A percentile compares a stretch with the other conserved stretches of the same genome.
Conservation (phyloP, 768 basidiomycete genomes). For the Leccinum olivaceopallidum region DNA sequence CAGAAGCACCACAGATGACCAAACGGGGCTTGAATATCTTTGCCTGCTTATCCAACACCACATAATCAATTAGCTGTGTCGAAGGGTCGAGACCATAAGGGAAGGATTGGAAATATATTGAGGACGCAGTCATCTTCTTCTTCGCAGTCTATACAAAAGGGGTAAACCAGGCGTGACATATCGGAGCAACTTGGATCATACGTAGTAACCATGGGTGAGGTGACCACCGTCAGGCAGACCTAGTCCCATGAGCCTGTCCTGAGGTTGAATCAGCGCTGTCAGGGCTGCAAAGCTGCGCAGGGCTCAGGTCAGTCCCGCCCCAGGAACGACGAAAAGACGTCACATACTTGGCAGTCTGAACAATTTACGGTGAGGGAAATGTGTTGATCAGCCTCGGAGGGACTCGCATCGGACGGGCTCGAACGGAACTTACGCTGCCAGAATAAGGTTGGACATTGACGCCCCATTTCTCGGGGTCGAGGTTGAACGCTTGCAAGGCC, state of each 20-base stretch:
- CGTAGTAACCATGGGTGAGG: constrained; percentile 97
- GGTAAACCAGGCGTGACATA: constrained; percentile 1
- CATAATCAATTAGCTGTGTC: constrained; percentile 90
- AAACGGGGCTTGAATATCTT: constrained; percentile 94
- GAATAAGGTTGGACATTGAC: constrained; percentile 99
- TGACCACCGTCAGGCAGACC: constrained; percentile 98
- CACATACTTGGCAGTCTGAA: constrained; percentile 84
- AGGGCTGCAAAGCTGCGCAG: constrained; percentile 85
- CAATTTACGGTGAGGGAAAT: background rate
- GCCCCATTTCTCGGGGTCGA: constrained; percentile 92
- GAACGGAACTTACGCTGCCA: constrained; percentile 67
- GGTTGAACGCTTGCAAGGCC: constrained; percentile 93
- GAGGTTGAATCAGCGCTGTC: constrained; percentile 93
- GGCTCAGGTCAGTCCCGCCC: constrained; percentile 14
- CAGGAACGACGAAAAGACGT: background rate
- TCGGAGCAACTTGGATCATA: constrained; percentile 37
- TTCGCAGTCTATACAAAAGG: constrained; percentile 73
- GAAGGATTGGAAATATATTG: constrained; percentile 99
- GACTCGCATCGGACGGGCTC: constrained; percentile 14
- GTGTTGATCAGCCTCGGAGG: constrained; percentile 14
- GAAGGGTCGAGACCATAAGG: constrained; percentile 85
- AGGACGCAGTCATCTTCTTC: constrained; percentile 99
- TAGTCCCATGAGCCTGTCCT: constrained; percentile 98
- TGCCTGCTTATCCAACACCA: constrained; percentile 75
- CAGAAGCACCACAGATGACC: constrained; percentile 96